phyloP scores from a whole-genome alignment of 345 rosid species.

The Trapa bicornis region DNA sequence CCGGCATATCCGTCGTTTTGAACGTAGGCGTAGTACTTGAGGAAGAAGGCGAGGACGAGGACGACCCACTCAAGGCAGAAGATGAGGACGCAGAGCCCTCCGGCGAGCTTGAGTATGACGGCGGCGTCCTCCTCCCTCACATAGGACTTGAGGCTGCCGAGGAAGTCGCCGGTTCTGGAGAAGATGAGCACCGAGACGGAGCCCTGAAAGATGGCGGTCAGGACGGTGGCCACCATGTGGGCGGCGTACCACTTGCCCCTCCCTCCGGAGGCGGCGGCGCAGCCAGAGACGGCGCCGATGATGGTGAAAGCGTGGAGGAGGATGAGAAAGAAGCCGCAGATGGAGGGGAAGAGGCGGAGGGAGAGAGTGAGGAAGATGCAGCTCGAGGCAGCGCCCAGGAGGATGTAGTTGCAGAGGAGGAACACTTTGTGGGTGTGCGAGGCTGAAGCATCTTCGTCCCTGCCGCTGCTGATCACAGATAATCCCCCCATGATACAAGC shows the following conservation, averaged over 20 bases:
- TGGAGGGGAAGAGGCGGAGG: slow-evolving; percentile 71
- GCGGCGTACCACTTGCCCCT: slow-evolving; percentile 53
- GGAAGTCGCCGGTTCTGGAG: slow-evolving; percentile 51
- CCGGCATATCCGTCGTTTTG: slow-evolving; percentile 23
- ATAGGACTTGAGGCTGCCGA: slow-evolving; percentile 56
- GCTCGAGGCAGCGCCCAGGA: slow-evolving; percentile 77
- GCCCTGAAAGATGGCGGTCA: slow-evolving; percentile 85
- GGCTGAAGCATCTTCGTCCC: not conserved
- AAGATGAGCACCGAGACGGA: slow-evolving; percentile 72
- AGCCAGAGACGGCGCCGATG: slow-evolving; percentile 52
- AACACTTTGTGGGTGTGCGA: slow-evolving; percentile 55
- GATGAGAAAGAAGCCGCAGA: slow-evolving; percentile 48
- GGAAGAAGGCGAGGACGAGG: slow-evolving; percentile 75
- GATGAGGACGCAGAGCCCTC: slow-evolving; percentile 59
- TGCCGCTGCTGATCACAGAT: not conserved
- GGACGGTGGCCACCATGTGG: slow-evolving; percentile 75
- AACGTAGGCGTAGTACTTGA: slow-evolving; percentile 57
- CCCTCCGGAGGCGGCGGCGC: slow-evolving; percentile 48
- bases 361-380: slow-evolving; percentile 87
- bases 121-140: slow-evolving; percentile 75
- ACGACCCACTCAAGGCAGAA: slow-evolving; percentile 87
- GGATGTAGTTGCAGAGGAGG: slow-evolving; percentile 74
- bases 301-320: slow-evolving; percentile 53
- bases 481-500: not conserved
- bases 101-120: slow-evolving; percentile 67